These are phyloP conservation scores for Monosporozyma unispora DNA, from an alignment of 805 yeast genomes.

Conservation along the genomic window DNA sequence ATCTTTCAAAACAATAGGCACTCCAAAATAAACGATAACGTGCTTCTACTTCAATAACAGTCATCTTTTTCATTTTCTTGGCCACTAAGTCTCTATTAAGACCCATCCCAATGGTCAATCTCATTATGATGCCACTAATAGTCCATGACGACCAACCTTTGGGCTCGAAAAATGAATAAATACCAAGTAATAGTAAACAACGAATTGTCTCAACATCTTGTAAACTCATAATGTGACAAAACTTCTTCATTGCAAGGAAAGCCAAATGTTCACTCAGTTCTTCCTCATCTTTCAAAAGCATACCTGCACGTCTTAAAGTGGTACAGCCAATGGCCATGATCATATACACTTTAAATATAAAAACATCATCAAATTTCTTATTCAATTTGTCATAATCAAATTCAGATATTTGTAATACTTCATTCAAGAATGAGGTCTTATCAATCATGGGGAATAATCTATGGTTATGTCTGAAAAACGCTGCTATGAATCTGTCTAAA, in stretches of 20 bases:
- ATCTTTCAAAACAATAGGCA: conserved; percentile 39
- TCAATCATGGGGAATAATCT: conserved; percentile 38
- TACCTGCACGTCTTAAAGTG: conserved; percentile 36
- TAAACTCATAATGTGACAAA: conserved; percentile 31
- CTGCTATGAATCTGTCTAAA: conserved; percentile 33
- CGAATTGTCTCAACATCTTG: conserved; percentile 36
- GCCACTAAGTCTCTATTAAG: conserved; percentile 34
- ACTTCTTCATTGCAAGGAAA: conserved; percentile 34
- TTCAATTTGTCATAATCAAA: conserved; percentile 24
- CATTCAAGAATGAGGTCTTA: conserved; percentile 30
- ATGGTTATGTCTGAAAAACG: conserved; percentile 39
- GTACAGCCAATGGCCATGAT: conserved; percentile 48
- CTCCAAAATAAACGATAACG: conserved; percentile 42
- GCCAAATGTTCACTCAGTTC: conserved; percentile 35
- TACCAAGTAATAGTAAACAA: conserved; percentile 37
- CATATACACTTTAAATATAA: conserved; percentile 41
- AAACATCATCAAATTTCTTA: conserved; percentile 17
- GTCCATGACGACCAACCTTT: conserved; percentile 45
- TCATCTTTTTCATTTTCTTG: conserved; percentile 24
- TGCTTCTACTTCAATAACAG: conserved; percentile 34
- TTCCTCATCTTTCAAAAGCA: conserved; percentile 30
- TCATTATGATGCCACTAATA: conserved; percentile 38
- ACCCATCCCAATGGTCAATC: conserved; percentile 39
- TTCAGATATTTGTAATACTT: conserved; percentile 25
- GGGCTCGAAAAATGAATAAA: conserved; percentile 44